Conservation (phyloP, 2,329 filamentous ascomycete species). For the Colletotrichum paranaense region DNA sequence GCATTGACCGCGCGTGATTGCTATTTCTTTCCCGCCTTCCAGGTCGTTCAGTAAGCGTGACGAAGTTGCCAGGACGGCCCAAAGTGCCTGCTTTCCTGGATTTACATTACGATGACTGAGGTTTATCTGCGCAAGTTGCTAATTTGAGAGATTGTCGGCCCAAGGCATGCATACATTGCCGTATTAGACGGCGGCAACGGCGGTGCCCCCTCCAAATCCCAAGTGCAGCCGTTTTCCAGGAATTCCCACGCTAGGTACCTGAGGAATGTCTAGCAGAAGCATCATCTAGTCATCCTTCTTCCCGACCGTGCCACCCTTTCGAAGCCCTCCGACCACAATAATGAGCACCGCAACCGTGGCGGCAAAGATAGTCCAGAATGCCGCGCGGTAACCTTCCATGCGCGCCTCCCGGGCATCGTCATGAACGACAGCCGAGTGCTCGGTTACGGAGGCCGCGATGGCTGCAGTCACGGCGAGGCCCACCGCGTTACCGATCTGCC, state of each 20-base stretch:
- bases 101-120: neutral
- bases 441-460: constrained; percentile 57
- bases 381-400: constrained; percentile 63
- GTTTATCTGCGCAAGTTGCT: neutral
- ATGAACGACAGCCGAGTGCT: constrained; percentile 43
- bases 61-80: too few species aligned
- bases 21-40: neutral
- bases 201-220: neutral
- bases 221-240: neutral
- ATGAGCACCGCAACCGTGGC: constrained; percentile 50
- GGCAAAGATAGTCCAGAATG: constrained; percentile 65
- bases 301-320: constrained; percentile 60
- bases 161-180: neutral
- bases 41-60: neutral
- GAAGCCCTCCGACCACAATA: constrained; percentile 54
- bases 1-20: too few species aligned
- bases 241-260: neutral
- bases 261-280: neutral
- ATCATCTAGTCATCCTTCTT: constrained; percentile 48
- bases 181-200: neutral
- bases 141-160: neutral
- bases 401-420: constrained; percentile 46
- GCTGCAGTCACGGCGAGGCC: constrained; percentile 63
- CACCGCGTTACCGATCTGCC: constrained; percentile 66
- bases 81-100: too few species aligned